Percentiles rank a stretch among this genome's conserved stretches.
Evolutionary conservation across 441 rosid species (phyloP).

Genomic region (Aleurites moluccanus): DNA sequence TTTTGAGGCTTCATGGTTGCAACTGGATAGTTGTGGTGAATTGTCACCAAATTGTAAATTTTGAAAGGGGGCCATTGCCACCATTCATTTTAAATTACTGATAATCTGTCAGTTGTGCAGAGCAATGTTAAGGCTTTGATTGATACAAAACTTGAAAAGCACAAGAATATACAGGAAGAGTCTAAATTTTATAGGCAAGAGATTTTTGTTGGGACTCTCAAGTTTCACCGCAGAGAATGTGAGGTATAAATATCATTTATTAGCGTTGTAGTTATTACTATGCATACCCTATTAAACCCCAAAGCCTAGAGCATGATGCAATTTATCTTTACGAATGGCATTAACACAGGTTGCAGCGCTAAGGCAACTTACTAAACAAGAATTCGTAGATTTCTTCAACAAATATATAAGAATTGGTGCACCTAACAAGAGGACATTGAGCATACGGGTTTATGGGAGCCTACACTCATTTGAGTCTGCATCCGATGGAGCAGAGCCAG

Average conservation of each 20-base stretch:
- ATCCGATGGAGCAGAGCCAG: conserved; percentile 37
- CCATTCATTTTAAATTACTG: conserved; percentile 9
- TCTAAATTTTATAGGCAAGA: conserved; percentile 69
- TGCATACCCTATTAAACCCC: too few species aligned
- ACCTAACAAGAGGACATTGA: conserved; percentile 54
- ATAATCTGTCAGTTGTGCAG: conserved; percentile 36
- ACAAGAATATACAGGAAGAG: conserved; percentile 86
- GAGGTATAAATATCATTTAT: conserved; percentile 51
- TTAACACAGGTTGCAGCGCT: conserved; percentile 62
- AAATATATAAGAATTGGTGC: conserved; percentile 66
- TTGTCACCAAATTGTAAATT: not conserved
- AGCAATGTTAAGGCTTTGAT: conserved; percentile 69
- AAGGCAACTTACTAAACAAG: conserved; percentile 59
- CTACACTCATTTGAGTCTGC: conserved; percentile 49
- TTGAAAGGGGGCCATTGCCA: not conserved
- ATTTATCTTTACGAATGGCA: conserved; percentile 4
- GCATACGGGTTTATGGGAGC: conserved; percentile 67
- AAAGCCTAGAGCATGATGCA: not conserved
- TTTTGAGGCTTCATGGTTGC: not conserved
- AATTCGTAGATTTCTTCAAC: conserved; percentile 64
- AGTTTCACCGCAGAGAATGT: conserved; percentile 67
- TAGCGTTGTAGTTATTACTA: not conserved
- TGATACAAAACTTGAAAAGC: conserved; percentile 89
- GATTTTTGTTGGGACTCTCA: conserved; percentile 66
- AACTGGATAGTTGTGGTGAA: not conserved